Conservation (phyloP, 805 yeast species). For the Jamesozyma piceae region DNA sequence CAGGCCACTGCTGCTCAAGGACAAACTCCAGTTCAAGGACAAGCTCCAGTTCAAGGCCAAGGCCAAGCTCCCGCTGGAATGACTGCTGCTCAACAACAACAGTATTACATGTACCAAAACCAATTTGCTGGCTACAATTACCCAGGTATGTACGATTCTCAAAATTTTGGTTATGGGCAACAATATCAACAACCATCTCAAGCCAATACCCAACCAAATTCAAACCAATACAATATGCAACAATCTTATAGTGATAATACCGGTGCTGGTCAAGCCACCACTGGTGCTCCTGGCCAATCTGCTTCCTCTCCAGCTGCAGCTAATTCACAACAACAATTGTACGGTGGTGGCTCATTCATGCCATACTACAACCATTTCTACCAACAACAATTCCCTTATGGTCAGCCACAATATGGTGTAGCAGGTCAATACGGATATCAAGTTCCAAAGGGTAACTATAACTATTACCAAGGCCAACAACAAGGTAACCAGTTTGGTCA, state of each 20-base stretch:
- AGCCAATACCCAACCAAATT: constrained; percentile 10
- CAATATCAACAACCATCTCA: constrained; percentile 18
- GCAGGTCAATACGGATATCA: constrained; percentile 30
- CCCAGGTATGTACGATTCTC: constrained; percentile 29
- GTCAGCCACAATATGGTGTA: constrained; percentile 30
- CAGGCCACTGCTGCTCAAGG: constrained; percentile 14
- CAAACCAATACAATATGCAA: constrained; percentile 21
- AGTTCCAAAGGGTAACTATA: constrained; percentile 18
- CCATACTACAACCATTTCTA: constrained; percentile 31
- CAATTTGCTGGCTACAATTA: constrained; percentile 29
- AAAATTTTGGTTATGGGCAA: constrained; percentile 24
- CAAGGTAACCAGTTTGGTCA: constrained; percentile 7
- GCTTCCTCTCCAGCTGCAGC: constrained; percentile 8
- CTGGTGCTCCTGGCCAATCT: constrained; percentile 6
- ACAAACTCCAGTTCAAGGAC: constrained; percentile 23
- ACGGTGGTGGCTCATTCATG: constrained; percentile 29
- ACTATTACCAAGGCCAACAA: constrained; percentile 21
- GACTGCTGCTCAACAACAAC: constrained; percentile 28
- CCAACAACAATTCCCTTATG: constrained; percentile 31
- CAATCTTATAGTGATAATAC: constrained; percentile 20
- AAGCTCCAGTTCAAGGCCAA: constrained; percentile 12
- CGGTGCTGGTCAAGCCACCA: constrained; percentile 5
- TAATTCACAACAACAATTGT: constrained; percentile 21
- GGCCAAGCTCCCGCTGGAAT: constrained; percentile 18
- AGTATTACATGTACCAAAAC: constrained; percentile 29